Base-by-base conservation (phyloP, 1,139 yeast genomes). In the Starmera stellimalicola region DNA sequence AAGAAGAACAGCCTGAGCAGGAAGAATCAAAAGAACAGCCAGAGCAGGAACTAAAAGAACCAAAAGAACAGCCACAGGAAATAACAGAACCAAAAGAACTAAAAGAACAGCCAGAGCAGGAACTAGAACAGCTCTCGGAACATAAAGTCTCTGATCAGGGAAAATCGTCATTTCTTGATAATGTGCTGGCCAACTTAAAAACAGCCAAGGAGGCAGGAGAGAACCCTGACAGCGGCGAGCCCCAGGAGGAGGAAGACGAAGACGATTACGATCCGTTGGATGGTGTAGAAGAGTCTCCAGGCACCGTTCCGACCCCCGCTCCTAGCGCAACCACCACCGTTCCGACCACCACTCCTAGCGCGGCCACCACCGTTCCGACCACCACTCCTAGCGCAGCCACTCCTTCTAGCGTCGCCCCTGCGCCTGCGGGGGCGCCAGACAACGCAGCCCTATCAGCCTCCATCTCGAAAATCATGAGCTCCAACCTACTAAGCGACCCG, bases 401-500 rank as follows among this genome's bases (percentile, higher is more conserved):
- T 16, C 14, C 10, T 9, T 10, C 32, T 4, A 33, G 26, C 17
- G 18, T 38, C 16, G 38, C 38, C 12, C 31, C 40, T 28, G 28
- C 20, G 12, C n/a, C n/a, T n/a, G n/a, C n/a, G n/a, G n/a, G n/a
- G n/a, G n/a, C n/a, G n/a, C n/a, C n/a, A n/a, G n/a, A n/a, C n/a
- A n/a, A n/a, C n/a, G n/a, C n/a, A n/a, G n/a, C n/a, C n/a, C n/a
- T 33, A 30, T 18, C 33, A 31, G 22, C 37, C 8, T 30, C 33
- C 8, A 16, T 30, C 3, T 7, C 17, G 25, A 24, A 30, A 35
- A 20, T 33, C 3, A 30, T 33, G 27, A 30, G 26, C 17, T 30
- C 36, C 10, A 44, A 51, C 7, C 48, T 66, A 26, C 45, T 65
- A 24, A 51, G 57, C 17, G 59, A 60, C 36, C 57, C 63, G 2